Evolutionary conservation across 1,139 yeast genomes (phyloP), one percentile per base, ranked within the genome.

Genomic region (Candida gigantensis): DNA sequence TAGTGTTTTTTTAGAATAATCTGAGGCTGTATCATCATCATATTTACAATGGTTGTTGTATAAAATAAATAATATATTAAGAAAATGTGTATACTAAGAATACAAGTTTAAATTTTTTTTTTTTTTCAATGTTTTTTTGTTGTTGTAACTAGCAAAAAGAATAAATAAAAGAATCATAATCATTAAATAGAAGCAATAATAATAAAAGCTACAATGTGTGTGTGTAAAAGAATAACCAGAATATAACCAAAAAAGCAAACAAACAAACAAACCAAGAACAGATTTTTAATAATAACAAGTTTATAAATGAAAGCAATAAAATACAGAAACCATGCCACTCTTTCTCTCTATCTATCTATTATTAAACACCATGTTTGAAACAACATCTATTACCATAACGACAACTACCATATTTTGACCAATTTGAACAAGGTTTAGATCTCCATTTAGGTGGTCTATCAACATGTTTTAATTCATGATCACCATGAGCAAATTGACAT

Each of bases 401-500:
- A 58, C 97, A 89, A 36, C 78, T 68, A 15, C 96, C 96, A 39
- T 73, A 76, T 56, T 83, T 84, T 27, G 80, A 57, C 96, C 96
- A 89, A 60, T 89, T 89, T 46, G 81, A 84, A 64, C 97, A 89
- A 15, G 94, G 87, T 64, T 88, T 89, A 18, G 96, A 85, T 57
- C 96, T 79, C 85, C 94, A 89, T 55, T 88, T 89, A 41, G 84
- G 79, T 11, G 92, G 85, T 42, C 95, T 74, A 44, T 80, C 84
- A 34, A 87, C 81, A 13, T 60, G 53, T 58, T 87, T 86, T 51
- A 89, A 68, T 57, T 89, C 97, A 40, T 74, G 66, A 29, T 77
- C 72, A 15, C 97, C 97, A 53, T 89, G 97, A 6, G 97, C 97
- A 72, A 89, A 89, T 63, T 89, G 97, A 58, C 97, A 89, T 64